Base-by-base conservation (phyloP, 2,329 filamentous ascomycete genomes). In the Tolypocladium endophyticum region DNA sequence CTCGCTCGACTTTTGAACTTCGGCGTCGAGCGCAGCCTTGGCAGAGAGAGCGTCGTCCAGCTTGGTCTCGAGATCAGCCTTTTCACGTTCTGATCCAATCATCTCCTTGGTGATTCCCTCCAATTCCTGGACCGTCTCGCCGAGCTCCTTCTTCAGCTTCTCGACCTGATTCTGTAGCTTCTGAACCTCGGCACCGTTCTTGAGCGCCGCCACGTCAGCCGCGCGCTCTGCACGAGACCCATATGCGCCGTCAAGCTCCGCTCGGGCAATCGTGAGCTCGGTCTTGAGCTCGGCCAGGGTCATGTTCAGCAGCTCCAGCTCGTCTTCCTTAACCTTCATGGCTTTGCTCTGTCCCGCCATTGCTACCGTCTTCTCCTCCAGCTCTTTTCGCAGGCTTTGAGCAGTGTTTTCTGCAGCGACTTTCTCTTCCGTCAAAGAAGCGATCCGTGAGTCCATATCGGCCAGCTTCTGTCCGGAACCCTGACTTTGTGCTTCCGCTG, bases 231-330 rank as follows among this genome's bases (percentile, higher is more conserved):
- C 78, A 61, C 82, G 79, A 60, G 80, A 79, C 60, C 83, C 83
- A 68, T 85, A 85, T 33, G 83, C 83, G 60, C 81, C 81, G 63
- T 86, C 83, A 36, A 86, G 77, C 70, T 86, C 83, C 23, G 83
- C 83, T 67, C 82, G 80, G 57, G 81, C 80, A 65, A 85, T 79
- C 54, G 82, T 84, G 61, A 84, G 75, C 66, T 86, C 83, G 58
- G 82, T 85, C 76, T 85, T 85, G 68, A 83, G 76, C 71, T 85
- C 81, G 39, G 81, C 79, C 59, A 84, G 69, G 66, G 78, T 77
- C 67, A 77, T 73, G 69, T 80, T 81, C 58, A 81, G 73, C 59
- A 73, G 71, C 57, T 82, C 80, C 41, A 82, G 66, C 62, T 82
- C 79, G 55, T 76, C 74, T 58, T 82, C 79, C 71, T 79, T 80